Evolutionary conservation across 371 early-diverging fungal species (phyloP), one percentile per base, ranked within the genome.

Genomic region (Racocetra persica): DNA sequence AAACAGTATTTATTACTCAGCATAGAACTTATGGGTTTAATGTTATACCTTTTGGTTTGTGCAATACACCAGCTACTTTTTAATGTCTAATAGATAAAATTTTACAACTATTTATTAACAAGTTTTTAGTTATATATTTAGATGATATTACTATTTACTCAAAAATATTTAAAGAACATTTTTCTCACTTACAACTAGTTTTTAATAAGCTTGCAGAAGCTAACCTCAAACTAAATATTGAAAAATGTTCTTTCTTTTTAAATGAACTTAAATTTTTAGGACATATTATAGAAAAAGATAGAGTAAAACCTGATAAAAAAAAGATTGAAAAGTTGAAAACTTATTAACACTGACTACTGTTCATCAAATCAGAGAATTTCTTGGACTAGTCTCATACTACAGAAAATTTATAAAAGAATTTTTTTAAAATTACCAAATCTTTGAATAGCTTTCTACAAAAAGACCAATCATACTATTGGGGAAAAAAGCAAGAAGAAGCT

Each of bases 331-430:
- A 67, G 81, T 11, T 84, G 54, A 1, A 22, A 11, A 7, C 85
- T 85, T 2, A 81, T 28, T 13, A 87, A 82, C 57, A 84, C 83
- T n/a, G n/a, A n/a, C n/a, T n/a, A n/a, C n/a, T n/a, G n/a, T n/a
- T n/a, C n/a, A 0, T 81, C 75, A 52, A 84, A 88, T 89, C 1
- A 85, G 84, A 55, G 77, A 76, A 13, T 88, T 89, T 45, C 59
- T 89, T 2, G 88, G 89, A 0, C 36, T 88, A 10, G 76, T 83
- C 0, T 81, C 82, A 54, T 87, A 85, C 59, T 89, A 88, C 60
- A 84, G 84, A 11, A 59, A 85, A 1, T 88, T 89, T 45, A 84
- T 89, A 10, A 7, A 55, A 2, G 70, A 81, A 18, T 89, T 85
- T 77, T 80, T 88, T 8, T n/a, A 45, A 82, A 8, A 83, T 87